Percentiles rank a stretch among this genome's conserved stretches.
These are phyloP conservation scores for Geotrichum candidum DNA, from an alignment of 1,139 yeast species.

Conservation along the genomic window DNA sequence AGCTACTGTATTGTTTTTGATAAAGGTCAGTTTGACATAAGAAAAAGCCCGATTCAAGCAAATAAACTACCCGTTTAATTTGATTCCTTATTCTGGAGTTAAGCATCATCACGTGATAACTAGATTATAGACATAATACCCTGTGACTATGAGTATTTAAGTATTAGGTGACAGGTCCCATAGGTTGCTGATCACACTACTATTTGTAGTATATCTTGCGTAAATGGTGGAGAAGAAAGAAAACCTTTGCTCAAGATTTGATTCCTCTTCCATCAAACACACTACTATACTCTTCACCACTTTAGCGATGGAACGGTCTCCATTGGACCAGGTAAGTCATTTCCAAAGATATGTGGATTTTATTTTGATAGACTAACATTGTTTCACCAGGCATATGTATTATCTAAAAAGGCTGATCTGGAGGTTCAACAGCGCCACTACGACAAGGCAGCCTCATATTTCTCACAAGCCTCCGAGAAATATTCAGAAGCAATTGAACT, in stretches of 20 bases:
- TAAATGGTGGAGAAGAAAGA: neutral
- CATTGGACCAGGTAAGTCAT: conserved; percentile 14
- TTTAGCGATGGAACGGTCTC: conserved; percentile 12
- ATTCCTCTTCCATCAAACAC: neutral
- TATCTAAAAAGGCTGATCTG: conserved; percentile 17
- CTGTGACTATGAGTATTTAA: too few species aligned
- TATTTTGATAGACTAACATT: neutral
- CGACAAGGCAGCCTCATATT: conserved; percentile 17
- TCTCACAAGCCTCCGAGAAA: conserved; percentile 16
- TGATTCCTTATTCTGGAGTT: too few species aligned
- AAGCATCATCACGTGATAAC: too few species aligned
- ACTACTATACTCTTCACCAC: neutral
- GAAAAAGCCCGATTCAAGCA: too few species aligned
- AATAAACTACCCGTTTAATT: too few species aligned
- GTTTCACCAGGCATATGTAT: conserved; percentile 13
- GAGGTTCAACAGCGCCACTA: conserved; percentile 17
- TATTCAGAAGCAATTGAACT: conserved; percentile 14
- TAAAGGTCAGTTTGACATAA: too few species aligned
- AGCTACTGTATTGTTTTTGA: too few species aligned
- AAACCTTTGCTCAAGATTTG: neutral
- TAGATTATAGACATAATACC: too few species aligned
- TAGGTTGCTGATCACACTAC: too few species aligned
- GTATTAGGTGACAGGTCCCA: too few species aligned
- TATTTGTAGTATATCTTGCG: neutral
- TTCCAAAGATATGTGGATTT: neutral